Conservation (phyloP, 352 stramenopile genomes). For the Phytophthora agathidicida region DNA sequence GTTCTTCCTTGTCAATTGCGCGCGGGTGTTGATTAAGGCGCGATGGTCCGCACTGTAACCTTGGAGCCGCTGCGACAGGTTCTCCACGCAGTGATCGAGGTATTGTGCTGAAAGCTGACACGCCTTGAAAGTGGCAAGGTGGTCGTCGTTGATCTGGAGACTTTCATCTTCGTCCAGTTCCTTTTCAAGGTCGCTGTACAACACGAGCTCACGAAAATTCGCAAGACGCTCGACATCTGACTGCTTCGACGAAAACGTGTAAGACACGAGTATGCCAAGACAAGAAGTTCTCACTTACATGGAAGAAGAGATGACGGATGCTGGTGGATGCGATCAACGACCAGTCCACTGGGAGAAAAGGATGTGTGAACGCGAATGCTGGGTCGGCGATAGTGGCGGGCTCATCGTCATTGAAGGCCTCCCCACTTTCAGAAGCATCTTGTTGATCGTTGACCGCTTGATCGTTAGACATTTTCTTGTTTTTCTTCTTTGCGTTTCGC, state of each 20-base stretch:
- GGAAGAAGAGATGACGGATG: conserved; percentile 68
- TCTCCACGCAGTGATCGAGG: conserved; percentile 61
- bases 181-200: conserved; percentile 57
- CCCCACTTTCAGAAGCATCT: conserved; percentile 1
- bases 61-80: conserved; percentile 39
- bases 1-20: conserved; percentile 26
- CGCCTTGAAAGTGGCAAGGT: conserved; percentile 56
- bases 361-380: conserved; percentile 58
- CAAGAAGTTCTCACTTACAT: conserved; percentile 31
- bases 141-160: conserved; percentile 55
- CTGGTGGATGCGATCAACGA: conserved; percentile 56
- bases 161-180: conserved; percentile 57
- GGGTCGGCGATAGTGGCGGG: conserved; percentile 44
- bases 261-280: neutral
- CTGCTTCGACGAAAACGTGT: conserved; percentile 21
- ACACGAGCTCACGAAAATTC: conserved; percentile 55
- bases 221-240: conserved; percentile 60
- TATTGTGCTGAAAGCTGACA: conserved; percentile 76
- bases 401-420: conserved; percentile 2
- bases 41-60: conserved; percentile 49
- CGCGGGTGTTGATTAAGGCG: conserved; percentile 14
- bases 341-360: conserved; percentile 64
- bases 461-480: neutral
- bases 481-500: neutral
- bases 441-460: neutral